Base-by-base conservation (phyloP, 208 protist species). In the Leishmania aethiopica region DNA sequence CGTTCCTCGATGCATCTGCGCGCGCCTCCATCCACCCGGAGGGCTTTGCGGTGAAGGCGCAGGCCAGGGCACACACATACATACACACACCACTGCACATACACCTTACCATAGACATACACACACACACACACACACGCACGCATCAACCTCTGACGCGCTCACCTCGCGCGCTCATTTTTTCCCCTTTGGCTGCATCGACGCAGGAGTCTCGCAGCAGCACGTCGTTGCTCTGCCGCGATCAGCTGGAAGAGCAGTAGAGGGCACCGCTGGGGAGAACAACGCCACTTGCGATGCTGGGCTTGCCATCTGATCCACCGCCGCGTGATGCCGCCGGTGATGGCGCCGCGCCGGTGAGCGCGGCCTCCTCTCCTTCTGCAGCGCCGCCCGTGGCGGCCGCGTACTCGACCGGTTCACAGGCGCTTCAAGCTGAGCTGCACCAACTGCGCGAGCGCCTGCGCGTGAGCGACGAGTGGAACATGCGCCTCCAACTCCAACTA, bases 401-500 rank as follows among this genome's bases (percentile, higher is more conserved):
- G 19, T 28, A 28, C 40, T 42, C 8, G 5, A 47, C 32, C 22
- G 42, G 37, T 15, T 25, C 28, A 42, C 67, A 47, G 17, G 82
- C 84, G 51, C 81, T 85, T 19, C 76, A 87, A 8, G 85, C 84
- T 4, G 87, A 94, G 74, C 47, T 92, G n/a, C 89, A 79, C 17
- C 62, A 80, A 32, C 86, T 97, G 40, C 87, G 81, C 7, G 90
- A 92, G 86, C 92, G 94, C 25, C 83, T 97, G 11, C 75, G 87
- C 28, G 64, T 94, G 32, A 95, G 91, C 81, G 91, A 95, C 60
- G 94, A 97, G 76, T 97, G 92, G 94, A 95, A 97, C 59, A 79
- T 93, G 83, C 91, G 94, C 0, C 78, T 96, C 10, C 90, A 97
- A 51, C 81, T 71, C 25, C 91, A 95, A 75, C 88, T 97, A 10